Base-by-base conservation (phyloP, 208 protist genomes). In the Leishmania braziliensis region DNA sequence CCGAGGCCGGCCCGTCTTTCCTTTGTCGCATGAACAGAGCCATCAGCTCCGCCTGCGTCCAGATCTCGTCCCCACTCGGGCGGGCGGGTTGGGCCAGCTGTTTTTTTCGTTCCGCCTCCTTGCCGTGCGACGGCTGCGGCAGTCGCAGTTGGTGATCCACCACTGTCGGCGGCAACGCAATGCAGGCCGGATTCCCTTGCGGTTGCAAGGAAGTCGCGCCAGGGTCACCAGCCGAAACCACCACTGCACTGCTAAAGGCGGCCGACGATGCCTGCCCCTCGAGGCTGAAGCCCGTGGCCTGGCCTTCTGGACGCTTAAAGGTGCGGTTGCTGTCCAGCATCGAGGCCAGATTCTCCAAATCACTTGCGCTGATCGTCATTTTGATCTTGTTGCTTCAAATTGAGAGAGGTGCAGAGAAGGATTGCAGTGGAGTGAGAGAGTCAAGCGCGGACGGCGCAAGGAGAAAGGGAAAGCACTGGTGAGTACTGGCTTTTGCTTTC, bases 21-120 rank as follows among this genome's bases (percentile, higher is more conserved):
- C 46, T 39, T 70, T 86, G 82, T 23, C 48, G 46, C 72, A 66
- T 33, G 48, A 84, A 86, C 18, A 82, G 36, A 56, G n/a, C 72
- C 66, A 80, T 50, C 70, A 98, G 84, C 86, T 98, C 95, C 60
- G 90, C 88, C 75, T 95, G 91, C 12, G 89, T 92, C 93, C 95
- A 98, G 36, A 98, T 95, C 26, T 88, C 95, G 73, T 95, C 94
- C 5, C 92, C 92, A 20, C 79, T 83, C 50, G 89, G 87, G 36
- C 78, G 83, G 5, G 78, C 75, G 4, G 76, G 73, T n/a, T 76
- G 76, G 69, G 76, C 88, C 56, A 77, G 60, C 80, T 86, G 71
- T 56, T 60, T 72, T 46, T 56, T 69, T 8, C 72, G 76, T 63
- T 77, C 82, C 53, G 88, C 86, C 48, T 87, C 88, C 68, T 91